These are phyloP conservation scores for Begonia peltatifolia DNA, from an alignment of 306 rosid genomes.

Conservation along the genomic window DNA sequence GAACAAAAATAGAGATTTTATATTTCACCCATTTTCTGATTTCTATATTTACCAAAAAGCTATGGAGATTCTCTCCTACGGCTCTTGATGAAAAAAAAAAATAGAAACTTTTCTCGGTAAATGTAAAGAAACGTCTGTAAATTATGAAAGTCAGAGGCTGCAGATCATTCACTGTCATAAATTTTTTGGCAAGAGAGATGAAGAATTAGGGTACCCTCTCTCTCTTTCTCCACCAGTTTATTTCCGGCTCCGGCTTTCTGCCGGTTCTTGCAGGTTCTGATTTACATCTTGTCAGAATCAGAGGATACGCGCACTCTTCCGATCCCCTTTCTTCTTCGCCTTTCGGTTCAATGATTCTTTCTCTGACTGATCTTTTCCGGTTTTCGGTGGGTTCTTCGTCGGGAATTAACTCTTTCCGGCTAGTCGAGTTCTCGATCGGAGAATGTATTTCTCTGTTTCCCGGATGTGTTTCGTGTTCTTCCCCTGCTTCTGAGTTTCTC, in stretches of 20 bases:
- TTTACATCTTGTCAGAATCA: constrained; percentile 65
- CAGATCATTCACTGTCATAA: constrained; percentile 7
- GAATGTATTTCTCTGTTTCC: not conserved
- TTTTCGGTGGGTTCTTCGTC: constrained; percentile 11
- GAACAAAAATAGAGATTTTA: too few relatives aligned
- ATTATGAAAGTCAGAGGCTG: not conserved
- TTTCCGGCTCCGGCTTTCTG: constrained; percentile 33
- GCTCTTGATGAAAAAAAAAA: constrained; percentile 11
- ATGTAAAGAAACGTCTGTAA: too few relatives aligned
- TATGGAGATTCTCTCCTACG: constrained; percentile 26
- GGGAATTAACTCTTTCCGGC: constrained; percentile 15
- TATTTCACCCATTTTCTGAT: too few relatives aligned
- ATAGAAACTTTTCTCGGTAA: too few relatives aligned
- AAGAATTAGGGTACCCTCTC: constrained; percentile 28
- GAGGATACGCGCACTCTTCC: constrained; percentile 9
- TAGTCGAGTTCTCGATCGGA: constrained; percentile 8
- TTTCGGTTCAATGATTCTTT: constrained; percentile 14
- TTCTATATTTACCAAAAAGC: constrained; percentile 7
- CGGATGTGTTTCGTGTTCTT: not conserved
- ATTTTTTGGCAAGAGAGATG: constrained; percentile 13
- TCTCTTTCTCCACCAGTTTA: constrained; percentile 24
- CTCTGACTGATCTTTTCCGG: constrained; percentile 1
- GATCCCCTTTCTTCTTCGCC: not conserved
- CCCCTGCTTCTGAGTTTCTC: constrained; percentile 18
- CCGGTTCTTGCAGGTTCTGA: constrained; percentile 63